phyloP scores from a whole-genome alignment of 371 early-diverging fungal genomes.

The Syncephalastrum racemosum region DNA sequence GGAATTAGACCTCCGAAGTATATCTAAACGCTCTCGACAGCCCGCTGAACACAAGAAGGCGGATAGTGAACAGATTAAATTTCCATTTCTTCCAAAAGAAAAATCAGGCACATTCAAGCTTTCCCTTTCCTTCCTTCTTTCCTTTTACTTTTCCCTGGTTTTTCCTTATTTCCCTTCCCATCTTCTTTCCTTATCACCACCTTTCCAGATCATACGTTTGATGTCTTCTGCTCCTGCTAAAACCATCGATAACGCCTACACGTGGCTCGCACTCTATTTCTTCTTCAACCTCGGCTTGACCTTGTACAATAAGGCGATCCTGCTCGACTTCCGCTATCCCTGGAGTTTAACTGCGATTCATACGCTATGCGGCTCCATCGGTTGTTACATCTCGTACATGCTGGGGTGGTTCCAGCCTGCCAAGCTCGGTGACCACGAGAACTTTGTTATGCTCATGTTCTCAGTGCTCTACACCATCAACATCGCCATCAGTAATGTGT shows the following conservation, averaged over 20 bases:
- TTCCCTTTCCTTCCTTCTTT: constrained; percentile 4
- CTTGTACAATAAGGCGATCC: constrained; percentile 83
- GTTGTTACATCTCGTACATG: constrained; percentile 55
- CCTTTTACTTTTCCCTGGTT: constrained; percentile 3
- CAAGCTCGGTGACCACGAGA: constrained; percentile 59
- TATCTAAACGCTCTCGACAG: too few species aligned
- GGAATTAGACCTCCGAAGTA: too few species aligned
- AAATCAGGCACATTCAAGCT: neutral
- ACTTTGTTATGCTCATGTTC: constrained; percentile 72
- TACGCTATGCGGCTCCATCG: constrained; percentile 70
- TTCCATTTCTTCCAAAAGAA: neutral
- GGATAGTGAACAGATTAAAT: neutral
- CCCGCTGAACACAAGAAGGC: neutral
- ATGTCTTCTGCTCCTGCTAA: constrained; percentile 21
- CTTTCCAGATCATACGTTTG: neutral
- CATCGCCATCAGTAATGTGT: constrained; percentile 86
- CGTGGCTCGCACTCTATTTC: constrained; percentile 77
- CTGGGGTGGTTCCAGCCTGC: constrained; percentile 62
- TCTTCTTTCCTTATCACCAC: constrained; percentile 10
- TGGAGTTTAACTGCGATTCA: constrained; percentile 91
- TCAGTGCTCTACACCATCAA: constrained; percentile 88
- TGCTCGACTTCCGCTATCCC: constrained; percentile 78
- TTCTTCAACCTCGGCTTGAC: constrained; percentile 78
- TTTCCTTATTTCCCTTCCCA: constrained; percentile 1
- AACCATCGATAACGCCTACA: constrained; percentile 45